These are phyloP conservation scores for Curvularia verruculosa DNA, from an alignment of 2,329 filamentous ascomycete species.

Conservation along the genomic window DNA sequence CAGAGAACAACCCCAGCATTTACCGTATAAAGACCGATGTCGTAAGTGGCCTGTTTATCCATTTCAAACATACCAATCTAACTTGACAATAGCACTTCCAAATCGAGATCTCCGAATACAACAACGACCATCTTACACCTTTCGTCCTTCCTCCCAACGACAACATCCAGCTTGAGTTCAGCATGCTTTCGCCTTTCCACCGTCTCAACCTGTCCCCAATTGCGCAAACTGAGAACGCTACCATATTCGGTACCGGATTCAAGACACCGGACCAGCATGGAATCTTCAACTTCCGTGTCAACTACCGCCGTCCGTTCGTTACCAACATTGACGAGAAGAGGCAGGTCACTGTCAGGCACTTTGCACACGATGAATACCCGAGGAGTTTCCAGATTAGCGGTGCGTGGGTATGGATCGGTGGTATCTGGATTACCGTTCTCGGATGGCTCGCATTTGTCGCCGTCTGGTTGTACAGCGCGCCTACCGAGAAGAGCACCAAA, in stretches of 20 bases:
- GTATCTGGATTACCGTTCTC: conserved; percentile 80
- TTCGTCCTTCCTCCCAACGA: conserved; percentile 75
- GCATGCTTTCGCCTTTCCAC: conserved; percentile 98
- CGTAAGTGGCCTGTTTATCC: conserved; percentile 62
- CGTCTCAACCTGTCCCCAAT: conserved; percentile 72
- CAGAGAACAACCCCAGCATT: conserved; percentile 75
- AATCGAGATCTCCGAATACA: conserved; percentile 88
- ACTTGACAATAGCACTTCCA: conserved; percentile 69
- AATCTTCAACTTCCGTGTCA: conserved; percentile 97
- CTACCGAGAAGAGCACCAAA: conserved; percentile 58
- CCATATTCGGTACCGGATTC: conserved; percentile 77
- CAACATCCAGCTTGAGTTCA: conserved; percentile 90
- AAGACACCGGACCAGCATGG: conserved; percentile 94
- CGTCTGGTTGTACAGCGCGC: conserved; percentile 83
- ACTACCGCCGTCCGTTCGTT: conserved; percentile 95
- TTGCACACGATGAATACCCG: conserved; percentile 96
- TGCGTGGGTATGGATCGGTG: conserved; percentile 93
- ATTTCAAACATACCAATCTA: neutral
- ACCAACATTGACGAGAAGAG: conserved; percentile 91
- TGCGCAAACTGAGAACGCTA: conserved; percentile 67
- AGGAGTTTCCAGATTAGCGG: conserved; percentile 87
- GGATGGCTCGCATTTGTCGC: conserved; percentile 87
- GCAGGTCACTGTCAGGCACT: conserved; percentile 92
- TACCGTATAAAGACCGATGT: conserved; percentile 98
- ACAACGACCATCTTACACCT: conserved; percentile 73